A percentile compares a stretch with the other conserved stretches of the same genome.
Conservation (phyloP, 2,329 filamentous ascomycete genomes). For the Knoxdaviesia proteae region DNA sequence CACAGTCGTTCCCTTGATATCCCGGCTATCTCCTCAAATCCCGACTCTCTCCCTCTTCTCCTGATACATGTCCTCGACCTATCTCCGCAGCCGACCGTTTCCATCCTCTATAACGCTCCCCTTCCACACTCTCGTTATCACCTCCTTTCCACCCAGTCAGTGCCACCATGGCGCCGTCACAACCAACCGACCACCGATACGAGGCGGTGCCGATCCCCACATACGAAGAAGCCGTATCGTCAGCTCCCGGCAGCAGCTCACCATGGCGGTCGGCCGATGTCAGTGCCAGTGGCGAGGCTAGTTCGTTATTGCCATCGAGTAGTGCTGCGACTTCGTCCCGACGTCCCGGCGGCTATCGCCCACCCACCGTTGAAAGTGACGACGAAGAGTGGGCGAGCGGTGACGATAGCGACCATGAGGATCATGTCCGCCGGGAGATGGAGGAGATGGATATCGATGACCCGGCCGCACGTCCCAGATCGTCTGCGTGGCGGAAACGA, state of each 20-base stretch:
- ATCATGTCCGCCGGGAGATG: constrained; percentile 58
- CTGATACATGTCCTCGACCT: too few species aligned
- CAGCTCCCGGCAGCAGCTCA: constrained; percentile 3
- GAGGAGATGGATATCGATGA: constrained; percentile 79
- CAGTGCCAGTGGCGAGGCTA: constrained; percentile 32
- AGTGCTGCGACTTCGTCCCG: too few species aligned
- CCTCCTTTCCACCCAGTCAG: not conserved
- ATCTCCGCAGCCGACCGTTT: too few species aligned
- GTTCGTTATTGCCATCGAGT: constrained; percentile 44
- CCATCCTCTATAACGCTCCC: too few species aligned
- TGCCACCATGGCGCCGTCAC: not conserved
- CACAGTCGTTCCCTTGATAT: too few species aligned
- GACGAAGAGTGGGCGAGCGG: constrained; percentile 39
- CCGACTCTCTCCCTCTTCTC: too few species aligned
- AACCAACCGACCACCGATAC: constrained; percentile 3
- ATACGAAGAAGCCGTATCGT: constrained; percentile 8
- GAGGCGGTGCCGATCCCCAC: constrained; percentile 8
- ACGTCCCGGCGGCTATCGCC: constrained; percentile 41
- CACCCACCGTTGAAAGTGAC: constrained; percentile 63
- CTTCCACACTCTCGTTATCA: too few species aligned
- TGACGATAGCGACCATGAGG: constrained; percentile 30
- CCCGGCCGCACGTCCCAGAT: constrained; percentile 20
- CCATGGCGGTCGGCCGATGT: constrained; percentile 1
- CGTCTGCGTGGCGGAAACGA: constrained; percentile 27
- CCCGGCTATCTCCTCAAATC: too few species aligned